Base-by-base conservation (phyloP, 441 rosid species). In the Flueggea neowawraea region DNA sequence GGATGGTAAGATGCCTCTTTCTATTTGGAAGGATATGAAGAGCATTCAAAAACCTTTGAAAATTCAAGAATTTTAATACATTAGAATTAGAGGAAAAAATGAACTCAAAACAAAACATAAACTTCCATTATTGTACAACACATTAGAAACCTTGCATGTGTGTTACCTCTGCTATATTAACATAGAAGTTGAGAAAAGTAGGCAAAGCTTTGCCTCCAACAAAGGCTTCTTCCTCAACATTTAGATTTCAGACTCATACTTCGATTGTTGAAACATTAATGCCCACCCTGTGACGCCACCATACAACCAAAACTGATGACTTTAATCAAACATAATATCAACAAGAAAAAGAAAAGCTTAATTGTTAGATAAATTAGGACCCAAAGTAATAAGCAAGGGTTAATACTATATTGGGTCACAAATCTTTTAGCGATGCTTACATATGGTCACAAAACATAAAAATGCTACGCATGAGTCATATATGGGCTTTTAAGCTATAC, bases 131-230 rank as follows among this genome's bases (percentile, higher is more conserved):
- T 4, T 5, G 41, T 33, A 33, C 4, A 33, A 33, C 39, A 3
- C 39, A 33, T 33, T 4, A 36, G 4, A 36, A 36, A 36, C 4
- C 41, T 36, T 36, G 41, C 41, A 47, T 4, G 7, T 16, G 44
- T 50, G 22, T 69, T 58, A 82, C 91, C 79, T 87, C 92, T 16
- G 73, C 51, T 12, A 78, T 69, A 28, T 72, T 69, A 49, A 72
- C 12, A 52, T 58, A 32, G 70, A 77, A 81, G 67, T 85, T 85
- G 14, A 75, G 10, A 10, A 90, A 64, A 12, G 92, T 64, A 11
- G 96, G 92, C 73, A 85, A 68, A 68, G 84, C 91, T 66, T 87
- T 81, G 60, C 84, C 73, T 61, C 90, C 95, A 1, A 74, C 79
- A 62, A 73, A 77, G 28, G 85, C 90, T 71, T 78, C 80, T 45